These are phyloP conservation scores for Aureobasidium mangrovei DNA, from an alignment of 2,329 filamentous ascomycete species.

Conservation along the genomic window DNA sequence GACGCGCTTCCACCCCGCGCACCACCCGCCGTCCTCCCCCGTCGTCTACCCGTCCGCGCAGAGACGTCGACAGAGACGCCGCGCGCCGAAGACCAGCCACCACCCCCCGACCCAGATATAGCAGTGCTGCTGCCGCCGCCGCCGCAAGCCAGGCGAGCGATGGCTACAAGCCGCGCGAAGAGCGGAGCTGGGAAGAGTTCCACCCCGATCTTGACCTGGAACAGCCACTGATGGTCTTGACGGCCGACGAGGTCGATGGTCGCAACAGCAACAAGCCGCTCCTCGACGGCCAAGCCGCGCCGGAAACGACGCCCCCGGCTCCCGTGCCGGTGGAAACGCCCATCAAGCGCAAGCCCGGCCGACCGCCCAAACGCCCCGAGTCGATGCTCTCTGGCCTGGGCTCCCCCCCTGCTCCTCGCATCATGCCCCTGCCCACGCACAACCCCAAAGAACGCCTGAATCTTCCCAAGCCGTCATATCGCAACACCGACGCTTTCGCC, in stretches of 20 bases:
- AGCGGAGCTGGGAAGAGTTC: constrained; percentile 95
- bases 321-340: constrained; percentile 29
- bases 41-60: constrained; percentile 21
- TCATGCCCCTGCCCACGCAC: constrained; percentile 68
- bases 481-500: constrained; percentile 68
- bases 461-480: constrained; percentile 65
- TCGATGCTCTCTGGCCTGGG: constrained; percentile 53
- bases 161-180: constrained; percentile 94
- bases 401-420: constrained; percentile 52
- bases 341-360: constrained; percentile 50
- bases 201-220: constrained; percentile 93
- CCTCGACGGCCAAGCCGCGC: background rate
- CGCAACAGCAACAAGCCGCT: constrained; percentile 26
- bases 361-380: constrained; percentile 55
- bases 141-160: constrained; percentile 84
- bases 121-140: constrained; percentile 78
- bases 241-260: constrained; percentile 78
- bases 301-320: constrained; percentile 5
- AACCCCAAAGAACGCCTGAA: constrained; percentile 74
- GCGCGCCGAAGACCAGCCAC: constrained; percentile 31
- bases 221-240: constrained; percentile 65
- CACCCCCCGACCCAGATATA: constrained; percentile 58
- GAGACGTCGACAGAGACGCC: constrained; percentile 36
- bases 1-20: background rate
- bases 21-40: constrained; percentile 16